Conservation (phyloP, 2,329 filamentous ascomycete species). For the Cladosporium sp. region DNA sequence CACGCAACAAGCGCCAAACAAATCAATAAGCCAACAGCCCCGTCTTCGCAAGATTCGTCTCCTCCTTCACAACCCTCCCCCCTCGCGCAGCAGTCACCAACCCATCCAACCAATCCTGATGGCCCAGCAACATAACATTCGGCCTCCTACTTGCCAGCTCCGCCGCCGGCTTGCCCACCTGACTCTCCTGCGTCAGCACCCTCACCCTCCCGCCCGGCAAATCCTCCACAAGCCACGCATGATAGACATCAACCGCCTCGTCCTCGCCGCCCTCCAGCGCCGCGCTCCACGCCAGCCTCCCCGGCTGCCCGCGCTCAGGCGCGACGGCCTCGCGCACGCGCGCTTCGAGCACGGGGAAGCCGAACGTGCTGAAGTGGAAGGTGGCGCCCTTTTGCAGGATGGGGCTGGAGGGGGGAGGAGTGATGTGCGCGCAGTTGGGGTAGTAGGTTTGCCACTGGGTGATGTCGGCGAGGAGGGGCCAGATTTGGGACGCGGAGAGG, state of each 20-base stretch:
- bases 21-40: constrained; percentile 6
- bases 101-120: constrained; percentile 34
- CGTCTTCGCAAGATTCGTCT: constrained; percentile 14
- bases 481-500: constrained; percentile 28
- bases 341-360: constrained; percentile 29
- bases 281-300: constrained; percentile 21
- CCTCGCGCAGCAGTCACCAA: constrained; percentile 25
- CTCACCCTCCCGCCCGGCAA: constrained; percentile 27
- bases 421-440: constrained; percentile 28
- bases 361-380: constrained; percentile 33
- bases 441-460: constrained; percentile 32
- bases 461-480: constrained; percentile 29
- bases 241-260: constrained; percentile 29
- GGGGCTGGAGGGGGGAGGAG: constrained; percentile 21
- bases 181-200: constrained; percentile 33
- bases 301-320: constrained; percentile 13
- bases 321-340: constrained; percentile 20
- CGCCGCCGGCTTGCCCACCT: constrained; percentile 27
- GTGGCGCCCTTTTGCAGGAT: constrained; percentile 24
- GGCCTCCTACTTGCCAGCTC: constrained; percentile 26
- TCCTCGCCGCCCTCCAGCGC: constrained; percentile 17
- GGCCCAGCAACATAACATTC: constrained; percentile 32
- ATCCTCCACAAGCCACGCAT: constrained; percentile 33
- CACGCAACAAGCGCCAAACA: not conserved
- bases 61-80: constrained; percentile 4